A percentile compares a stretch with the other conserved stretches of the same genome.
Evolutionary conservation across 2,329 filamentous ascomycete genomes (phyloP).

Genomic region (Aureobasidium sp.): DNA sequence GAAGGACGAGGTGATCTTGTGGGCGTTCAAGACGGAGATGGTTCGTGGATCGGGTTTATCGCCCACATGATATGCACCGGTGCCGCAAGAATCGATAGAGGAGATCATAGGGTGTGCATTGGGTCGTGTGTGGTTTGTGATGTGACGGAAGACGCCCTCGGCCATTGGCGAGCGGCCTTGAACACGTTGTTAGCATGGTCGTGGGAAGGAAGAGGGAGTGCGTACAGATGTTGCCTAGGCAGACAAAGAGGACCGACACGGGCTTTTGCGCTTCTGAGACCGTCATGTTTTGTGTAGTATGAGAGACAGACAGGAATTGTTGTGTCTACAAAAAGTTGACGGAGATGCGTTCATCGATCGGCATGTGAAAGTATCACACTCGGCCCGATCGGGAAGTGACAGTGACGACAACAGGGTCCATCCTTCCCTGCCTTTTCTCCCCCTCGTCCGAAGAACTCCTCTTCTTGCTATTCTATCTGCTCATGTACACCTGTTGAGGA

Average conservation of each 20-base stretch:
- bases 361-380: background rate
- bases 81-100: conserved; percentile 80
- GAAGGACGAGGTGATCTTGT: conserved; percentile 56
- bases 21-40: conserved; percentile 62
- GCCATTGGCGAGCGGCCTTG: conserved; percentile 73
- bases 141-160: conserved; percentile 78
- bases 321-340: background rate
- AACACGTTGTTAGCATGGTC: background rate
- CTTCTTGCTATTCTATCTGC: background rate
- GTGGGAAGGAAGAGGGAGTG: background rate
- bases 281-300: background rate
- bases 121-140: conserved; percentile 49
- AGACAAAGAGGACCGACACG: conserved; percentile 83
- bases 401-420: background rate
- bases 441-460: no score
- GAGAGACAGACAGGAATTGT: no score
- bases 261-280: conserved; percentile 16
- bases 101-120: conserved; percentile 45
- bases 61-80: conserved; percentile 68
- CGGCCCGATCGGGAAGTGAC: background rate
- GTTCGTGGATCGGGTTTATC: conserved; percentile 72
- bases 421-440: background rate
- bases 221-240: conserved; percentile 82
- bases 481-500: background rate
- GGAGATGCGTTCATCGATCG: background rate